Percentiles rank a stretch among this genome's conserved stretches.
These are phyloP conservation scores for Hypomyces perniciosus DNA, from an alignment of 2,329 filamentous ascomycete genomes.

Conservation along the genomic window DNA sequence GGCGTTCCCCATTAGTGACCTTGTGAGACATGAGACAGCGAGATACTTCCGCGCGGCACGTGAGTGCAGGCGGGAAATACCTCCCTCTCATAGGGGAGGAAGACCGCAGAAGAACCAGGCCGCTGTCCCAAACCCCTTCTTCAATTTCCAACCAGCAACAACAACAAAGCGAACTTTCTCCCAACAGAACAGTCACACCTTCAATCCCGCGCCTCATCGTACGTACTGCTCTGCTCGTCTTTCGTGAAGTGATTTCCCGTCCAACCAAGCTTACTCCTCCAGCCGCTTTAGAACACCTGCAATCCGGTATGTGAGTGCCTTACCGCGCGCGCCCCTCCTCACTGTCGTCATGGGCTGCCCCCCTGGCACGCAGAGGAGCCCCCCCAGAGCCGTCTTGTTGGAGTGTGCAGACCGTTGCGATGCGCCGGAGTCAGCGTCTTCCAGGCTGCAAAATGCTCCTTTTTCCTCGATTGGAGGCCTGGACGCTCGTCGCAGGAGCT, in stretches of 20 bases:
- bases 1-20: background rate
- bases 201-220: constrained; percentile 15
- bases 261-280: constrained; percentile 1
- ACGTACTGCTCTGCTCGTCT: constrained; percentile 13
- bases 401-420: constrained; percentile 1
- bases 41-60: constrained; percentile 4
- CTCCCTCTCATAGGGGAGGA: background rate
- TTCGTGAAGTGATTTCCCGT: background rate
- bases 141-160: constrained; percentile 28
- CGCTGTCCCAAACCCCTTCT: constrained; percentile 24
- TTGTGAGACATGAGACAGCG: background rate
- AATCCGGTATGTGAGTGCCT: constrained; percentile 12
- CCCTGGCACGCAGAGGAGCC: constrained; percentile 8
- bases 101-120: constrained; percentile 4
- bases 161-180: constrained; percentile 24
- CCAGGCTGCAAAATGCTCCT: background rate
- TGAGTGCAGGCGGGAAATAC: constrained; percentile 2
- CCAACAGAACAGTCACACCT: constrained; percentile 20
- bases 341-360: constrained; percentile 37
- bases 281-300: constrained; percentile 7
- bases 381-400: constrained; percentile 5
- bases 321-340: constrained; percentile 23
- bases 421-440: constrained; percentile 2
- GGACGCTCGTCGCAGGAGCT: constrained; percentile 5
- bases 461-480: constrained; percentile 5